A percentile compares a stretch with the other conserved stretches of the same genome.
Evolutionary conservation across 805 yeast species (phyloP).

Genomic region (Candida alai): DNA sequence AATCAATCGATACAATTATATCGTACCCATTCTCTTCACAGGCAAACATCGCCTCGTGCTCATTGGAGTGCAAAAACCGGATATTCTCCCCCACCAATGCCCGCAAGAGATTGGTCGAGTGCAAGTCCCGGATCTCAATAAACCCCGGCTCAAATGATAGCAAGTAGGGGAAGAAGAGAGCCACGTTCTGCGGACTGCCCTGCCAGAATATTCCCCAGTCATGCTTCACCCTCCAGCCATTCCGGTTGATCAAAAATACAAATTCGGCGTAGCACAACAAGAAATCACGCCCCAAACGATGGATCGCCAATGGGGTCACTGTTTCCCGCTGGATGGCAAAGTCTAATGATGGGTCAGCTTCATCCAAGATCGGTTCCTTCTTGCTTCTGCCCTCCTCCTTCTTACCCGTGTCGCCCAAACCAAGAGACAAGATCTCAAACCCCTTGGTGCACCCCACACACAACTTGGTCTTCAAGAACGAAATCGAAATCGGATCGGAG

Average conservation of each 20-base stretch:
- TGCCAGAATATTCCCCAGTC: conserved; percentile 97
- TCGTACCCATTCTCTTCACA: conserved; percentile 90
- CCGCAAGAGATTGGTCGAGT: conserved; percentile 77
- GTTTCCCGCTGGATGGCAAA: conserved; percentile 79
- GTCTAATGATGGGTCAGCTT: conserved; percentile 97
- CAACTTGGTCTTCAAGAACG: conserved; percentile 80
- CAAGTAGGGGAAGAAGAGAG: conserved; percentile 90
- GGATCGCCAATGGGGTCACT: conserved; percentile 86
- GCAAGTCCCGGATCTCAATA: conserved; percentile 89
- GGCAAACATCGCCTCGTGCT: conserved; percentile 90
- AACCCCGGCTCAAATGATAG: conserved; percentile 87
- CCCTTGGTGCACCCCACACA: conserved; percentile 97
- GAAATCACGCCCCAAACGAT: conserved; percentile 85
- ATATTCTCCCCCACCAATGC: conserved; percentile 93
- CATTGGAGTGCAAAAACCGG: conserved; percentile 80
- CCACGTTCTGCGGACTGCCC: conserved; percentile 88
- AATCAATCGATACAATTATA: conserved; percentile 87
- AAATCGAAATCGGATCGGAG: conserved; percentile 88
- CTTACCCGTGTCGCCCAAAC: too few relatives aligned
- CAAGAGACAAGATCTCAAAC: conserved; percentile 89
- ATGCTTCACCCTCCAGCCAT: conserved; percentile 94
- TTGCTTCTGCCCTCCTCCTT: conserved; percentile 77
- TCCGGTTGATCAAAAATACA: conserved; percentile 88
- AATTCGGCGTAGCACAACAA: conserved; percentile 86
- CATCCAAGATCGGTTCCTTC: conserved; percentile 88